Base-by-base conservation (phyloP, 345 rosid genomes). In the Erucastrum elatum region DNA sequence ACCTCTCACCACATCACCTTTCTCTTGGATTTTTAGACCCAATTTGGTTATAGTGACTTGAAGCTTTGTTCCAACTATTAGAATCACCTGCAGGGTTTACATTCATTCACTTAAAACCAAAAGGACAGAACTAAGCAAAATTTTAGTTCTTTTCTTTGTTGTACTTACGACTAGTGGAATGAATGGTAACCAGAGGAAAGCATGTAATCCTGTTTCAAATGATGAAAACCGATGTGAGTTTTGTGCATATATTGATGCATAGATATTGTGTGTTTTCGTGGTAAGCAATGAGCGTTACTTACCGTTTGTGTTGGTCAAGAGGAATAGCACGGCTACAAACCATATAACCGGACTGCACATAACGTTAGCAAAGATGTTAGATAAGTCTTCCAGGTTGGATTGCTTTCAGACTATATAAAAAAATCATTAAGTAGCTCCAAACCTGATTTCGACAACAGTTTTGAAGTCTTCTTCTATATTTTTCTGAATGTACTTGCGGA, bases 1-100 rank as follows among this genome's bases (percentile, higher is more conserved):
- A n/a, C 99, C 99, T 85, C 85, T 87, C 41, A 95, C 94, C 41
- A 95, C 99, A 41, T 84, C 90, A 8, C 98, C 99, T 84, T 87
- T 89, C 1, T 90, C 92, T 84, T 86, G 94, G 84, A 93, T 86
- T 73, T 87, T 85, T 35, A 95, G 77, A 25, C 94, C 97, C 88
- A 95, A 29, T 80, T 85, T 84, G 2, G 98, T 93, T 74, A 95
- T 93, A 73, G 84, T 87, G 83, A 95, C 91, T 86, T 89, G 93
- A 39, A 95, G 86, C 88, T 95, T 91, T 29, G 97, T 27, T 64
- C 99, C 99, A 13, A 91, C 82, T 82, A 89, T 35, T 44, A 95
- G 72, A 8, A 88, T 87, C 64, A 88, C 72, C 98, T 94, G 86
- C 77, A 75, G 6, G n/a, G 10, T 39, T 67, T 68, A 62, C 64